Conservation (phyloP, 352 stramenopile genomes). For the Globisporangium nagaii region DNA sequence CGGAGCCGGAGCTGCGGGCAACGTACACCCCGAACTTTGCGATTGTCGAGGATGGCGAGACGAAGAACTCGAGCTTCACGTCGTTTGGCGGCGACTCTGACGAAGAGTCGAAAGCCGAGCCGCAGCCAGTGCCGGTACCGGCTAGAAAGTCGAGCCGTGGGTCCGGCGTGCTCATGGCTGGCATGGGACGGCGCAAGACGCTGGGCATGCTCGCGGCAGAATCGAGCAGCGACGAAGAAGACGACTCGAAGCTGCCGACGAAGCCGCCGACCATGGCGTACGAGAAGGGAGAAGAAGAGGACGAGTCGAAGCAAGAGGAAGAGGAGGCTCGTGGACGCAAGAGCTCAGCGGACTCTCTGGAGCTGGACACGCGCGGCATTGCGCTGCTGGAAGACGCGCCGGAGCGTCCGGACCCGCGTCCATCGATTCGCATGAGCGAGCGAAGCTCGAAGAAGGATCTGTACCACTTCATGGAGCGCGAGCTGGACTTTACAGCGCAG, state of each 20-base stretch:
- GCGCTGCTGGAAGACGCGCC: constrained; percentile 59
- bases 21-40: constrained; percentile 62
- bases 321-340: constrained; percentile 34
- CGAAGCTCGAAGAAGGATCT: constrained; percentile 71
- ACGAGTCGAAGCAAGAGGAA: constrained; percentile 23
- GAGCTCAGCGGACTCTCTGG: constrained; percentile 73
- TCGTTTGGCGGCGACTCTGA: constrained; percentile 83
- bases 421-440: constrained; percentile 40
- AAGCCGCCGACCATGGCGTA: constrained; percentile 35
- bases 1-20: constrained; percentile 1
- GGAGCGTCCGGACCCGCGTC: constrained; percentile 16
- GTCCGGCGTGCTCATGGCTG: constrained; percentile 44
- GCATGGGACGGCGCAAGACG: constrained; percentile 63
- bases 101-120: constrained; percentile 69
- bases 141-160: constrained; percentile 27
- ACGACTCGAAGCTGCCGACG: constrained; percentile 48
- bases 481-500: constrained; percentile 77
- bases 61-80: constrained; percentile 75
- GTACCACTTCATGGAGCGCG: constrained; percentile 83
- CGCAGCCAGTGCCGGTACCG: constrained; percentile 44
- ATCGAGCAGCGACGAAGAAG: constrained; percentile 74
- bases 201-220: constrained; percentile 65
- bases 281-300: constrained; percentile 30
- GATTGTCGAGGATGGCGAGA: constrained; percentile 48
- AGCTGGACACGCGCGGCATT: constrained; percentile 78